phyloP scores from a whole-genome alignment of 345 rosid species.

The Citrus hindsii region DNA sequence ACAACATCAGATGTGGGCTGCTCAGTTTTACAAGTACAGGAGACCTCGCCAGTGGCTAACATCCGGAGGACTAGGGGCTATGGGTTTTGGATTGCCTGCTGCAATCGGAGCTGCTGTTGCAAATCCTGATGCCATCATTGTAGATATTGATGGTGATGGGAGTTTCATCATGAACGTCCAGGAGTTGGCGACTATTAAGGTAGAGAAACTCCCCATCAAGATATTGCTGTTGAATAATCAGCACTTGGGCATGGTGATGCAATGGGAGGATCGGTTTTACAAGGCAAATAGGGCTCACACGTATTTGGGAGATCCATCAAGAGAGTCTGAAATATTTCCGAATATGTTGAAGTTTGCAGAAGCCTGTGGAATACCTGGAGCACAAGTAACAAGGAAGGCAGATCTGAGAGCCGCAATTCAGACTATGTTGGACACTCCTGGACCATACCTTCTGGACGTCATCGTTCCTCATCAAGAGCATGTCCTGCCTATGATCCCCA shows the following conservation, averaged over 20 bases:
- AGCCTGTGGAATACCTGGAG: conserved; percentile 84
- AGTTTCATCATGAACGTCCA: conserved; percentile 96
- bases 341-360: conserved; percentile 81
- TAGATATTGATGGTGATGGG: conserved; percentile 98
- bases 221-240: conserved; percentile 80
- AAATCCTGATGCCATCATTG: conserved; percentile 69
- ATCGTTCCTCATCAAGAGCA: conserved; percentile 97
- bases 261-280: conserved; percentile 93
- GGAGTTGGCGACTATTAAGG: conserved; percentile 81
- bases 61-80: conserved; percentile 92
- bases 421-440: conserved; percentile 88
- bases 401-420: conserved; percentile 69
- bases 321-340: conserved; percentile 74
- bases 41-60: conserved; percentile 92
- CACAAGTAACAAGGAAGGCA: conserved; percentile 64
- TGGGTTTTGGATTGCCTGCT: conserved; percentile 98
- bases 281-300: conserved; percentile 95
- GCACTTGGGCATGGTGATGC: conserved; percentile 96
- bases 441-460: conserved; percentile 86
- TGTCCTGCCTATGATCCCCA: conserved; percentile 96
- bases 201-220: conserved; percentile 87
- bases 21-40: conserved; percentile 93
- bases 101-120: conserved; percentile 99
- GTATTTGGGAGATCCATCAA: conserved; percentile 74
- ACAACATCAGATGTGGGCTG: conserved; percentile 99